Conservation (phyloP, 306 rosid genomes). For the Lathyrus aphaca region DNA sequence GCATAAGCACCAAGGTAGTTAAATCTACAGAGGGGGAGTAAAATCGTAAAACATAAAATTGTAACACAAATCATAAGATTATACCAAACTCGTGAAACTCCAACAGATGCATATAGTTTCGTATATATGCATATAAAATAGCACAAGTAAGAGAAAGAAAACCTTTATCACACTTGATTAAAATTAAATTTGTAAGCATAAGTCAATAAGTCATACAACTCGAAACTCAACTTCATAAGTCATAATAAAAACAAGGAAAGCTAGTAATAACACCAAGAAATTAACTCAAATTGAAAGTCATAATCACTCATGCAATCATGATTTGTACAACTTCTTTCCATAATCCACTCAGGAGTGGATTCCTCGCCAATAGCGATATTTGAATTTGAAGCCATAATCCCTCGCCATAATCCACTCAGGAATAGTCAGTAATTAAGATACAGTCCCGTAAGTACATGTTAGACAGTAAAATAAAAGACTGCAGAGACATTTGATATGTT, state of each 20-base stretch:
- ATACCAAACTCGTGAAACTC: background rate
- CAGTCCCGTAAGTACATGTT: background rate
- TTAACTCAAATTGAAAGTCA: background rate
- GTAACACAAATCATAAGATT: background rate
- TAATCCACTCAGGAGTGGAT: background rate
- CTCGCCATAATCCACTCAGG: too few species aligned
- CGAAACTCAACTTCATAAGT: background rate
- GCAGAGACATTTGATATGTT: background rate
- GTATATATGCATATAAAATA: background rate
- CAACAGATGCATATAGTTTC: background rate
- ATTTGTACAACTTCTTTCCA: background rate
- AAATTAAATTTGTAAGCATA: background rate
- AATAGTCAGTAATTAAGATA: background rate
- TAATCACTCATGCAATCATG: background rate
- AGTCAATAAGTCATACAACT: slow-evolving; percentile 5
- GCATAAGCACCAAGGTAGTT: background rate
- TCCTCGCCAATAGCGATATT: background rate
- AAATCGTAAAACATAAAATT: background rate
- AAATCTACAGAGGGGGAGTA: background rate
- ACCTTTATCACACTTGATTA: background rate
- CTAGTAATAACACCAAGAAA: slow-evolving; percentile 6
- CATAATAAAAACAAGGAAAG: background rate
- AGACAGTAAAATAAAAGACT: background rate
- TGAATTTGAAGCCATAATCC: background rate
- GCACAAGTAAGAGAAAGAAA: background rate